Conservation (phyloP, 352 stramenopile genomes). For the Phytophthora hybrid region DNA sequence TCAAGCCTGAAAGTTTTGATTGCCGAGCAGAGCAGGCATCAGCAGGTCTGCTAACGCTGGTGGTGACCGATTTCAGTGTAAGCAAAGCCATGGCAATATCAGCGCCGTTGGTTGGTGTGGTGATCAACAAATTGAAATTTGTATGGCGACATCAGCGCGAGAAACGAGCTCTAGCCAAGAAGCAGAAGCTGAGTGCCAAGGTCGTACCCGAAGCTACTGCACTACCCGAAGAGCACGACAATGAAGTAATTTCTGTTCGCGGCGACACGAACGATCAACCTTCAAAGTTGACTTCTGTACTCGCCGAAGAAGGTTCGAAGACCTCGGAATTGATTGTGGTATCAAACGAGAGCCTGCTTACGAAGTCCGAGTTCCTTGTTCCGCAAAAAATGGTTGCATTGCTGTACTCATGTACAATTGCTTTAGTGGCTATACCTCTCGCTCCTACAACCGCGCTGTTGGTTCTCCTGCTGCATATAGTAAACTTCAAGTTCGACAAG, state of each 20-base stretch:
- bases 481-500: conserved; percentile 89
- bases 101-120: conserved; percentile 33
- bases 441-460: conserved; percentile 65
- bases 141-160: conserved; percentile 21
- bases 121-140: conserved; percentile 29
- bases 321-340: not conserved
- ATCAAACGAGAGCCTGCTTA: conserved; percentile 23
- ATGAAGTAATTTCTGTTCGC: not conserved
- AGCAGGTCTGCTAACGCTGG: conserved; percentile 68
- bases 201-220: conserved; percentile 33
- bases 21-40: conserved; percentile 76
- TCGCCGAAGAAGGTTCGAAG: conserved; percentile 8
- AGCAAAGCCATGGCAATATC: conserved; percentile 64
- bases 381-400: conserved; percentile 87
- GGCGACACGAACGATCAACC: not conserved
- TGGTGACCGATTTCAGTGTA: conserved; percentile 80
- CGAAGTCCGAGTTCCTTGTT: conserved; percentile 75
- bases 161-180: conserved; percentile 27
- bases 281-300: not conserved
- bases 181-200: conserved; percentile 8
- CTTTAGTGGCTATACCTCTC: conserved; percentile 74
- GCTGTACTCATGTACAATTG: conserved; percentile 82
- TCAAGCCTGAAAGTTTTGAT: conserved; percentile 56
- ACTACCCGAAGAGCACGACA: not conserved
- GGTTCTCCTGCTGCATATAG: conserved; percentile 62